Evolutionary conservation across 768 basidiomycete species (phyloP), one percentile per base, ranked within the genome.

Genomic region (Tylopilus sp.): DNA sequence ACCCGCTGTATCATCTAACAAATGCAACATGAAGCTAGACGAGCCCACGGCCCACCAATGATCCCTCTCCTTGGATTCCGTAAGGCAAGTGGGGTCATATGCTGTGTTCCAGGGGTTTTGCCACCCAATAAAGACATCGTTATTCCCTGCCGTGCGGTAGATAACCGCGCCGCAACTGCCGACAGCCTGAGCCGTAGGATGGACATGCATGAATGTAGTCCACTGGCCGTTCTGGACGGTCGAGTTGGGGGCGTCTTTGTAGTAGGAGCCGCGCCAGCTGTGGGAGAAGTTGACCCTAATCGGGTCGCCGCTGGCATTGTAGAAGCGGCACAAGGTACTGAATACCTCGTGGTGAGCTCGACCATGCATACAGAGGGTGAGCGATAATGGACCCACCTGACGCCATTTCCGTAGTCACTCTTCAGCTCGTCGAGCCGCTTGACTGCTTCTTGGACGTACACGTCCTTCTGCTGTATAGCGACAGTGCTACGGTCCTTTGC

Each of bases 341-440:
- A 12, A 7, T 22, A 17, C 22, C 2, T 26, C 13, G 18, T 9
- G 7, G 10, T 39, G 22, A 47, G 30, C 6, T 13, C 12, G 13
- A 15, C 7, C 6, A 4, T 4, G 3, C 18, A 20, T 6, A 5
- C 11, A 9, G 33, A 18, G 28, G 46, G 9, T 8, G 28, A 11
- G 12, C 8, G 10, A 10, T 13, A 13, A 31, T 31, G 12, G 1
- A 21, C 46, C 20, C 11, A 47, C 46, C 36, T 40, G 12, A 40
- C 26, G 36, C 38, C 47, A 20, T 20, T 40, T 40, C 47, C 38
- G 20, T 47, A 47, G 36, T 47, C 38, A 10, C 38, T 40, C 38
- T 47, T 47, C 38, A 47, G 38, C 15, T 47, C 20, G 38, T 47
- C 38, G 20, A 47, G 46, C 12, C 36, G 46, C 18, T 47, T 39